Evolutionary conservation across 176 grass and related monocot species (phyloP), one percentile per base, ranked within the genome.

Genomic region (Alopecurus myosuroides): DNA sequence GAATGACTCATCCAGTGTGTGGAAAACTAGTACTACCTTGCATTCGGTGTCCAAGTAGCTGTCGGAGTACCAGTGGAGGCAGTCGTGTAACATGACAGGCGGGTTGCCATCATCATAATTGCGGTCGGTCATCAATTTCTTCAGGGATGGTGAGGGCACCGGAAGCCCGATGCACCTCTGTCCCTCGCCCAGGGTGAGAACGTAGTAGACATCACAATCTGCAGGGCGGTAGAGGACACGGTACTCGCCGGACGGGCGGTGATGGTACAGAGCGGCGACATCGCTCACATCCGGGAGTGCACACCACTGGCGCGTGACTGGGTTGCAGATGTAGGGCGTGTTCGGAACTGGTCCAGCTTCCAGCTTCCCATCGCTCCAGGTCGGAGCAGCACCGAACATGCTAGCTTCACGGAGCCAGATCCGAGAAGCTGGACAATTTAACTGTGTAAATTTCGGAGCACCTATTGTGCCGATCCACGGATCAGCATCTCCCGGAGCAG

Each of bases 281-380:
- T 4, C 17, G 52, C 18, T 44, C 1, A 84, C 20, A 10, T 9
- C 42, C 1, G 70, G 70, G n/a, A 75, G 70, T 4, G 39, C 4
- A 11, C 9, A 23, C 81, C 81, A 84, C 40, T 84, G 81, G 53
- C 39, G 70, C 17, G 70, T 75, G 53, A 70, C 23, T 1, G 69
- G 81, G 40, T 84, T 84, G 70, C 69, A 84, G 52, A 84, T 46
- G 70, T 84, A 62, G n/a, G n/a, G n/a, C n/a, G n/a, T n/a, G n/a
- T n/a, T n/a, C n/a, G n/a, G n/a, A n/a, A n/a, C n/a, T n/a, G n/a
- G n/a, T n/a, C n/a, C n/a, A n/a, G n/a, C n/a, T n/a, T n/a, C n/a
- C n/a, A n/a, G n/a, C n/a, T n/a, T n/a, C n/a, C n/a, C n/a, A n/a
- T n/a, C n/a, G n/a, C n/a, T n/a, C n/a, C n/a, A n/a, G n/a, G n/a